phyloP scores from a whole-genome alignment of 2,329 filamentous ascomycete genomes.

The Blumeria graminis region DNA sequence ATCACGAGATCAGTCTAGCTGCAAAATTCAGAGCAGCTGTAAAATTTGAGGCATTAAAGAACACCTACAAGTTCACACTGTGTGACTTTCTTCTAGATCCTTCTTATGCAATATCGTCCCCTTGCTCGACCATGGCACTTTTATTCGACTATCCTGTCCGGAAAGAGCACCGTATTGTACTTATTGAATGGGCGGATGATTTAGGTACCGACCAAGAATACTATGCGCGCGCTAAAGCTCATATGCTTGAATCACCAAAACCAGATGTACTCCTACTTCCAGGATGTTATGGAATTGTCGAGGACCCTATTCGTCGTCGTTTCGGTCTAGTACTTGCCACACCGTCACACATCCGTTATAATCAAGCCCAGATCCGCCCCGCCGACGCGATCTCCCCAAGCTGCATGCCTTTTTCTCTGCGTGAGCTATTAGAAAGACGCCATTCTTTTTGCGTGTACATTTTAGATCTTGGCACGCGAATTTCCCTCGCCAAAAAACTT shows the following conservation, averaged over 20 bases:
- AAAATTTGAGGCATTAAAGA: constrained; percentile 8
- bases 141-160: constrained; percentile 11
- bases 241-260: constrained; percentile 11
- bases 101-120: constrained; percentile 7
- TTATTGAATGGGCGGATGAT: constrained; percentile 10
- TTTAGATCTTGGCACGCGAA: no score
- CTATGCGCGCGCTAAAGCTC: constrained; percentile 9
- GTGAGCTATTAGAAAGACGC: no score
- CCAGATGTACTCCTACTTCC: constrained; percentile 8
- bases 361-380: no score
- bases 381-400: no score
- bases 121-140: constrained; percentile 11
- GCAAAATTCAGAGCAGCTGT: constrained; percentile 10
- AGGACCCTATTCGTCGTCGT: constrained; percentile 7
- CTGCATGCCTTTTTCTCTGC: no score
- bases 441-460: no score
- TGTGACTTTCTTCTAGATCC: constrained; percentile 5
- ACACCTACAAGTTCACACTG: no score
- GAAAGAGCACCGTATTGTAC: constrained; percentile 11
- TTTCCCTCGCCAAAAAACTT: no score
- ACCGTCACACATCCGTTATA: constrained; percentile 1
- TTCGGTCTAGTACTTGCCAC: constrained; percentile 11
- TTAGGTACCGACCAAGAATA: constrained; percentile 7
- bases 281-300: constrained; percentile 12
- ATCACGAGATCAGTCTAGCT: constrained; percentile 8